Percentiles rank a stretch among this genome's conserved stretches.
These are phyloP conservation scores for Sechiopsis laciniata DNA, from an alignment of 306 rosid species.

Conservation along the genomic window DNA sequence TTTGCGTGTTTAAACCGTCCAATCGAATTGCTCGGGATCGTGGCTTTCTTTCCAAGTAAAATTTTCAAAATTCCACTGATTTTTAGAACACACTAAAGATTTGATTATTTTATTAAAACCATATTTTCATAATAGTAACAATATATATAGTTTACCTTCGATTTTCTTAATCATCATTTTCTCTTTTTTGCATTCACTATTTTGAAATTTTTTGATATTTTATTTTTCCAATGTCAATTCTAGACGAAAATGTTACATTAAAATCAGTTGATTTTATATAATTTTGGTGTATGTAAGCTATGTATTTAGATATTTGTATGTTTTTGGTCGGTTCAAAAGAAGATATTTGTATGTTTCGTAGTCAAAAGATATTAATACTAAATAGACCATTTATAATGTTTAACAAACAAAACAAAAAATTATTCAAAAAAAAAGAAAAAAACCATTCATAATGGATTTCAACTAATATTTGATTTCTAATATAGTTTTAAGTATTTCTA, in stretches of 20 bases:
- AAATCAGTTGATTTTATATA: background rate
- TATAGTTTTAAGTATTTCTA: background rate
- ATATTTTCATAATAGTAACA: no score
- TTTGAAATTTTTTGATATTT: background rate
- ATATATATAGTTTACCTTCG: background rate
- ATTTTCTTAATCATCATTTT: background rate
- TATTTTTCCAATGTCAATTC: background rate
- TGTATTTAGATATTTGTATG: background rate
- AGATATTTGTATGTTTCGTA: background rate
- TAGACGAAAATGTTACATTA: background rate
- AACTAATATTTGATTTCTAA: background rate
- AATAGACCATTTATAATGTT: no score
- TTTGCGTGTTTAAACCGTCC: background rate
- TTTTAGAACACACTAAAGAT: background rate
- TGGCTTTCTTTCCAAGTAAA: background rate
- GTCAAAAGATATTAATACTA: background rate
- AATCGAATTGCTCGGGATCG: constrained; percentile 9
- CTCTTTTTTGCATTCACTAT: background rate
- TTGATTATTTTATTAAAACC: background rate
- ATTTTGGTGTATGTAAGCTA: background rate
- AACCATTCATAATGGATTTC: background rate
- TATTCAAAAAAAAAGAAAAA: no score
- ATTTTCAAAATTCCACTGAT: background rate
- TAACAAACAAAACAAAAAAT: no score
- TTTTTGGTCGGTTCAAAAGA: no score